phyloP scores from a whole-genome alignment of 2,329 filamentous ascomycete species.

The Colletotrichum lini region DNA sequence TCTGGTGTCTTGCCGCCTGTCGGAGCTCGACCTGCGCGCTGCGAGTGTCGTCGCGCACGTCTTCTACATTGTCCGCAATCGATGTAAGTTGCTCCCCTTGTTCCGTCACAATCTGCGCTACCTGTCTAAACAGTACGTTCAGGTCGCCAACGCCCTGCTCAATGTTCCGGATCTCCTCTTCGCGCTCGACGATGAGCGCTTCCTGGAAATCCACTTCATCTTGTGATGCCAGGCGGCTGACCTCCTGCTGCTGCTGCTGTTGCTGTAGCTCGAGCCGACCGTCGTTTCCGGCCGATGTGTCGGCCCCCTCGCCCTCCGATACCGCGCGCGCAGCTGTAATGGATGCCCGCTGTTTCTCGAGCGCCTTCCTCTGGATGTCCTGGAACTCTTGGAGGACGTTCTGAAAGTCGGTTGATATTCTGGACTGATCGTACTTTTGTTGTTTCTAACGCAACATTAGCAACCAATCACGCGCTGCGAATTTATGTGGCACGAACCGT shows the following conservation, averaged over 20 bases:
- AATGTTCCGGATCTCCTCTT: conserved; percentile 97
- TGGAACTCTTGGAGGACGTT: conserved; percentile 92
- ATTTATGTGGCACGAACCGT: conserved; percentile 68
- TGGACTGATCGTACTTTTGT: conserved; percentile 97
- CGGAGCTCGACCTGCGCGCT: conserved; percentile 90
- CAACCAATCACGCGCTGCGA: conserved; percentile 1
- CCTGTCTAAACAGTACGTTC: conserved; percentile 96
- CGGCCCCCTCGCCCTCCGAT: conserved; percentile 67
- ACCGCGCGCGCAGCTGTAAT: conserved; percentile 86
- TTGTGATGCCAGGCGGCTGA: conserved; percentile 87
- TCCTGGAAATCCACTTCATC: conserved; percentile 99
- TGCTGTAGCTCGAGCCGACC: conserved; percentile 67
- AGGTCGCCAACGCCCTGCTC: conserved; percentile 96
- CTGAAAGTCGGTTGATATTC: conserved; percentile 94
- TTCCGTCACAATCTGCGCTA: conserved; percentile 96
- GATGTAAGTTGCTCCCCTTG: conserved; percentile 91
- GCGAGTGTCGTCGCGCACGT: conserved; percentile 83
- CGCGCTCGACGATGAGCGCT: conserved; percentile 93
- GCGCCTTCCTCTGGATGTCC: conserved; percentile 86
- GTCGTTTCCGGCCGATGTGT: conserved; percentile 45
- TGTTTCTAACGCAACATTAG: conserved; percentile 73
- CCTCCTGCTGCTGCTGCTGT: conserved; percentile 81
- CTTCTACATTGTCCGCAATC: conserved; percentile 90
- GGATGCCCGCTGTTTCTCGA: conserved; percentile 93
- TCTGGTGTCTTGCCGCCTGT: conserved; percentile 92